A percentile compares a stretch with the other conserved stretches of the same genome.
Evolutionary conservation across 2,329 filamentous ascomycete species (phyloP).

Genomic region (Emergomyces pasteurianus): DNA sequence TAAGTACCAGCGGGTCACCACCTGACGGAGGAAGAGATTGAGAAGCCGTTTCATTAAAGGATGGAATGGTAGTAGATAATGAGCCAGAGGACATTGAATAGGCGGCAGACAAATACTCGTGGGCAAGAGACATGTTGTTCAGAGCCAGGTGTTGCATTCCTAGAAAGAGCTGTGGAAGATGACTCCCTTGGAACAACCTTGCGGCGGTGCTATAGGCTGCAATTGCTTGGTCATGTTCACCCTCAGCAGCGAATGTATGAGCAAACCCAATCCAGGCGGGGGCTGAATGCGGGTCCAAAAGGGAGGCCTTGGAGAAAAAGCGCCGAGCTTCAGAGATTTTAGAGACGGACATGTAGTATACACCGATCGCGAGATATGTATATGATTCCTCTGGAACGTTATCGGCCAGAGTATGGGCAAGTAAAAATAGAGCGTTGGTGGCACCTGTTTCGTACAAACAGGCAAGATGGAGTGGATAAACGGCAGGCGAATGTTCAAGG

Average conservation of each 20-base stretch:
- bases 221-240: slow-evolving; percentile 96
- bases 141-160: slow-evolving; percentile 97
- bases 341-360: slow-evolving; percentile 83
- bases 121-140: slow-evolving; percentile 85
- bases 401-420: slow-evolving; percentile 86
- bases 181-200: slow-evolving; percentile 88
- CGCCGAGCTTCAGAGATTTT: slow-evolving; percentile 87
- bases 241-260: slow-evolving; percentile 94
- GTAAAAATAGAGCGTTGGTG: slow-evolving; percentile 80
- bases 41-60: slow-evolving; percentile 14
- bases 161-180: slow-evolving; percentile 86
- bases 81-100: slow-evolving; percentile 47
- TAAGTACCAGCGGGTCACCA: slow-evolving; percentile 73
- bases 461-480: slow-evolving; percentile 84
- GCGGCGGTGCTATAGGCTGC: slow-evolving; percentile 95
- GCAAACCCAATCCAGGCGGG: slow-evolving; percentile 98
- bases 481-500: slow-evolving; percentile 37
- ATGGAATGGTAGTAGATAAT: slow-evolving; percentile 18
- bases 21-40: slow-evolving; percentile 43
- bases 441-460: slow-evolving; percentile 78
- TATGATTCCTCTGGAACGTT: slow-evolving; percentile 82
- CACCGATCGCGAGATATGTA: slow-evolving; percentile 86
- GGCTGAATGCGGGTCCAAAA: slow-evolving; percentile 96
- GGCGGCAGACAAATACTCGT: slow-evolving; percentile 87
- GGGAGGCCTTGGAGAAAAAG: slow-evolving; percentile 93